These are phyloP conservation scores for Eutypa lata DNA, from an alignment of 2,329 filamentous ascomycete genomes.

Conservation along the genomic window DNA sequence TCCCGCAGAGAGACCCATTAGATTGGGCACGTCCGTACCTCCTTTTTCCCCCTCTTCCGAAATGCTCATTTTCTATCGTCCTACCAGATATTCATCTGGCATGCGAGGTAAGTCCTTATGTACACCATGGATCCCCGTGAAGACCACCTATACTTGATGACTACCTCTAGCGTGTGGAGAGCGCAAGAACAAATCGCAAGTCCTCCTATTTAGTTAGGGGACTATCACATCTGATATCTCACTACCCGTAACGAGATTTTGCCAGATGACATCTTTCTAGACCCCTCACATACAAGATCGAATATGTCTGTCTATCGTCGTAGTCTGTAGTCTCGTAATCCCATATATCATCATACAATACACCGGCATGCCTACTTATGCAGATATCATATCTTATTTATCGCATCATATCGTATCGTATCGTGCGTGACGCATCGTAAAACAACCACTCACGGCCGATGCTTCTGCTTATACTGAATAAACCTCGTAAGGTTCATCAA, in stretches of 20 bases:
- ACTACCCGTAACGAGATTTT: too few relatives aligned
- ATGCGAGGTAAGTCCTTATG: neutral
- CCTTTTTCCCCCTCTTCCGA: neutral
- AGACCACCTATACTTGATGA: neutral
- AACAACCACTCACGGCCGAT: slow-evolving; percentile 36
- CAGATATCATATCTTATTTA: neutral
- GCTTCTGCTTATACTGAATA: slow-evolving; percentile 62
- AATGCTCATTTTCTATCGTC: neutral
- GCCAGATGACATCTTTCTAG: too few relatives aligned
- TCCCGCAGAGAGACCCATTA: slow-evolving; percentile 21
- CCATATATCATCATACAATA: neutral
- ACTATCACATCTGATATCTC: too few relatives aligned
- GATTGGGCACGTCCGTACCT: too few relatives aligned
- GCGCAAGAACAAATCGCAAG: too few relatives aligned
- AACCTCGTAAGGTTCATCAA: slow-evolving; percentile 60
- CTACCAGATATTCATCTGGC: neutral
- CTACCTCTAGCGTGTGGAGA: neutral
- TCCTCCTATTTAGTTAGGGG: too few relatives aligned
- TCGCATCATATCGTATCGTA: neutral
- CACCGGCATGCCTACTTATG: neutral
- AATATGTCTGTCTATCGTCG: neutral
- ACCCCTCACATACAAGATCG: neutral
- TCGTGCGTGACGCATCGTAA: neutral
- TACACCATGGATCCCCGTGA: neutral
- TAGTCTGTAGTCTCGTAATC: slow-evolving; percentile 7